Base-by-base conservation (phyloP, 164 flowering plant genomes). In the Magnolia sinica region DNA sequence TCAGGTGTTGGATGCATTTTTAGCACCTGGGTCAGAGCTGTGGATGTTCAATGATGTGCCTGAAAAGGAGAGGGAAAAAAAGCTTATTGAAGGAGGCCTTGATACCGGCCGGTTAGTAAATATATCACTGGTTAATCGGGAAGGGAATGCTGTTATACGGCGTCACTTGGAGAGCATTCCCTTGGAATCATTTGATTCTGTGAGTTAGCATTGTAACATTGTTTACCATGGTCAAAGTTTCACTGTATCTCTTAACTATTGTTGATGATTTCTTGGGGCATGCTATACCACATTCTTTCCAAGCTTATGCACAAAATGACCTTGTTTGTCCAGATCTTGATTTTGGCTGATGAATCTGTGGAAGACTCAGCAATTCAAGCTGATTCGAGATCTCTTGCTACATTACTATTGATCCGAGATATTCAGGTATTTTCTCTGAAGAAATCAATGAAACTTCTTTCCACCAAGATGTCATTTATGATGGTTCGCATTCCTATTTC, bases 351-450 rank as follows among this genome's bases (percentile, higher is more conserved):
- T 84, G 95, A 92, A 81, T 92, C 97, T 16, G 93, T 92, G 59
- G 97, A 92, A 81, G 97, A 92, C 81, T 92, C 97, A 72, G 97
- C 95, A 52, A 84, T 92, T 81, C 94, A 92, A 87, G 94, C 95
- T 84, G 97, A 92, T 85, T 92, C 97, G 55, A 88, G 97, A 86
- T 92, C 97, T 79, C 95, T 92, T 74, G 97, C 97, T 59, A 91
- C 97, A 18, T 82, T 92, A 73, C 79, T 92, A 49, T 81, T 92
- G 77, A 92, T 92, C 74, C 94, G 97, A 78, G 97, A 92, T 84
- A 92, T 92, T 81, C 97, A 92, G 93, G 95, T 91, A 83, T 69
- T 74, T 72, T 45, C 45, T 27, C 19, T 19, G 64, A 78, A 45
- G 7, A 64, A 29, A 64, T 3, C 49, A 16, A 63, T 10, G 20